Base-by-base conservation (phyloP, 164 flowering plant species). In the Dillenia suffruticosa region DNA sequence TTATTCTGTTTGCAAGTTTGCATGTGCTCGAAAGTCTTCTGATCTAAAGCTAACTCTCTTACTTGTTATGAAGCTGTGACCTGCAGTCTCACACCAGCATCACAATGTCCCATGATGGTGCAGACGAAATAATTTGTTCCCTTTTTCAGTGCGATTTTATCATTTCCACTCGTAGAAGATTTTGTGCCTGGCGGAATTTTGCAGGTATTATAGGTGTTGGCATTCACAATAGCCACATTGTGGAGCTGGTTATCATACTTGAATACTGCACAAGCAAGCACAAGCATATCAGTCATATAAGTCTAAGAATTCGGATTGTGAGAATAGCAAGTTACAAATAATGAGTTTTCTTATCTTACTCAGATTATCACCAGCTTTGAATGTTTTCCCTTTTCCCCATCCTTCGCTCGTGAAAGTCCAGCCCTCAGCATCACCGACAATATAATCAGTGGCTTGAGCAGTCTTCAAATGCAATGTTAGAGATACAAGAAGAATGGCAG, bases 121-220 rank as follows among this genome's bases (percentile, higher is more conserved):
- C 79, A 75, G 51, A 75, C 68, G 73, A 75, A 75, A 58, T 62
- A 68, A 54, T 69, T 68, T 2, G 12, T 57, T 10, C 79, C 79
- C 61, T 65, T 69, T 2, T 10, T 24, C 3, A 75, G 56, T 53
- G 54, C 71, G 48, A 75, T 51, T 17, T 26, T 14, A 57, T 75
- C 79, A 1, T 56, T 68, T 15, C 79, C 75, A 9, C 56, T 65
- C 9, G 8, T 46, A 49, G 48, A 75, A 8, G 19, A 3, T 43
- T 52, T 62, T 1, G 75, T 22, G 16, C 47, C 51, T 49, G 52
- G 6, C 8, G 75, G 26, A 8, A 62, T 40, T 4, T 9, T 49
- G 68, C 79, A 75, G 26, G 16, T 44, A 3, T 49, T 52, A 58
- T 58, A 75, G 14, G 65, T 72, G 22, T 53, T 13, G 12, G 12